Base-by-base conservation (phyloP, 257 asterid species). In the Anisodus tanguticus region DNA sequence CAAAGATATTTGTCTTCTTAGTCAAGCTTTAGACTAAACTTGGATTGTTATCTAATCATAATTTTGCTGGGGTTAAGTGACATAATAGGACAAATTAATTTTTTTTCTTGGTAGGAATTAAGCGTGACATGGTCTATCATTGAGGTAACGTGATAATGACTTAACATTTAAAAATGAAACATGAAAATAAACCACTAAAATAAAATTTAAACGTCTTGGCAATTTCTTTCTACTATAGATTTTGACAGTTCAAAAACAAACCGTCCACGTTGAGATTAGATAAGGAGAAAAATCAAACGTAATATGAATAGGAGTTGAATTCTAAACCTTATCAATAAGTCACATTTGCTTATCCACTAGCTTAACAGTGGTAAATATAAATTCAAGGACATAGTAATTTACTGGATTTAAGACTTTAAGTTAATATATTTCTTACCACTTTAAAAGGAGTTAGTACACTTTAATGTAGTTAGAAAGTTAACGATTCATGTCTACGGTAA, bases 11-110 rank as follows among this genome's bases (percentile, higher is more conserved):
- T 72, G 11, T n/a, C n/a, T 74, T 45, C 8, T 45, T 72, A 45
- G 62, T 74, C 43, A 49, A 74, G 12, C 81, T 49, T 35, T 4
- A 74, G 62, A 74, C 13, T 74, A 74, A 49, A 49, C 58, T 2
- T 71, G 43, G 79, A 71, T 39, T 12, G 47, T 74, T 74, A 11
- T 45, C n/a, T 47, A 45, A 72, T 47, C 39, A 74, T 22, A 74
- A 74, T 74, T 74, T 74, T 49, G 41, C 7, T 5, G 41, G 80
- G 43, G 62, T 74, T 49, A 45, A 71, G 80, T 71, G 45, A 22
- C 41, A 49, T 74, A 74, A 17, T 74, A 47, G 62, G 43, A 74
- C 43, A 49, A 74, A 49, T 55, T 49, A 19, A 9, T 5, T 74
- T 43, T 49, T 74, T 47, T 71, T 10, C 47, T n/a, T 69, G 77